Evolutionary conservation across 805 yeast genomes (phyloP).

Genomic region (Brettanomyces nanus): DNA sequence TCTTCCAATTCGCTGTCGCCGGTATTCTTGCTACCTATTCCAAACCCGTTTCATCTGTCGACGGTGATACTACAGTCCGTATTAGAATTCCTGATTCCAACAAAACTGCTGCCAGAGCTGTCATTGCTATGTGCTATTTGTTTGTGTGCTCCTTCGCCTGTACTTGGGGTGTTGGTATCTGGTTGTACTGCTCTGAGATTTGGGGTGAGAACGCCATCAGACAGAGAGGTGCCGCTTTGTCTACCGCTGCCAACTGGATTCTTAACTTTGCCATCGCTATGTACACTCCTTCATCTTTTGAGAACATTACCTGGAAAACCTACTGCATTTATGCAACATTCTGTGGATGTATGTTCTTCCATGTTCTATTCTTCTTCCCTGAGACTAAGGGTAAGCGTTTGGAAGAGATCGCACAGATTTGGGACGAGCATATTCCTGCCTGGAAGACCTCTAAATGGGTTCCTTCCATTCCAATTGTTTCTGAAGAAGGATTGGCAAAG

Average conservation of each 20-base stretch:
- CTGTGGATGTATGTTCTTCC: slow-evolving; percentile 3
- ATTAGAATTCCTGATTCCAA: slow-evolving; percentile 56
- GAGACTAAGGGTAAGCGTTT: slow-evolving; percentile 3
- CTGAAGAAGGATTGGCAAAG: neutral
- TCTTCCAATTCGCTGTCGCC: slow-evolving; percentile 45
- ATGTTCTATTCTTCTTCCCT: slow-evolving; percentile 2
- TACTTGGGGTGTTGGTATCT: slow-evolving; percentile 89
- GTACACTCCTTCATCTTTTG: slow-evolving; percentile 76
- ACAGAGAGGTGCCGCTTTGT: slow-evolving; percentile 79
- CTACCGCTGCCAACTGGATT: slow-evolving; percentile 88
- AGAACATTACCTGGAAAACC: slow-evolving; percentile 65
- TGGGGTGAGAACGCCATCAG: slow-evolving; percentile 66
- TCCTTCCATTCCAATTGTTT: slow-evolving; percentile 1
- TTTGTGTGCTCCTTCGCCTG: slow-evolving; percentile 63
- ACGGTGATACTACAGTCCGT: slow-evolving; percentile 74
- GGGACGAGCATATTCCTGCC: slow-evolving; percentile 4
- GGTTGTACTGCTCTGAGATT: slow-evolving; percentile 80
- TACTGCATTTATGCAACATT: slow-evolving; percentile 57
- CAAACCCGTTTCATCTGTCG: slow-evolving; percentile 61
- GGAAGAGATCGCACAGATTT: slow-evolving; percentile 2
- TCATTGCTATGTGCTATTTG: slow-evolving; percentile 66
- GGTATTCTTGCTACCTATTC: slow-evolving; percentile 71
- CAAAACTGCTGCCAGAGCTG: slow-evolving; percentile 43
- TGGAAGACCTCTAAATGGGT: slow-evolving; percentile 1
- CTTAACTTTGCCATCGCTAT: slow-evolving; percentile 89